Conservation (phyloP, 768 basidiomycete species). For the Cystobasidium tubakii region DNA sequence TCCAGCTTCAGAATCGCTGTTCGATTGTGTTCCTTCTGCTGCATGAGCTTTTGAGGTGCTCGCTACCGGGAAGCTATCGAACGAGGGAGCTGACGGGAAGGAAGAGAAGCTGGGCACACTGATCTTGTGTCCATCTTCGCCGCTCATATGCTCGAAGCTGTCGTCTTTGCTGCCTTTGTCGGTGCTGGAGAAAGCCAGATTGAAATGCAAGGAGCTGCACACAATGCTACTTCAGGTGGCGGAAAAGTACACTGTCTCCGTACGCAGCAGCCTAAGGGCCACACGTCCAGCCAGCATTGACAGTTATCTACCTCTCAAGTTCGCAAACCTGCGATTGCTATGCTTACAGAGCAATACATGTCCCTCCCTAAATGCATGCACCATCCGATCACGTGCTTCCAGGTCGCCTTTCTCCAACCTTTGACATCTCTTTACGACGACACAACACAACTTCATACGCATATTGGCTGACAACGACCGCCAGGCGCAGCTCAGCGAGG, state of each 20-base stretch:
- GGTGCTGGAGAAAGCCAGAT: background rate
- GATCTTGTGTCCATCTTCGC: background rate
- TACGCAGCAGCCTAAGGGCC: too few relatives aligned
- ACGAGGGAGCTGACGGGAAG: constrained; percentile 15
- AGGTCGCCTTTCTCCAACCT: background rate
- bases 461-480: background rate
- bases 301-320: too few relatives aligned
- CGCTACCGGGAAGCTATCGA: constrained; percentile 28
- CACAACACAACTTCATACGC: background rate
- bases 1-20: constrained; percentile 1
- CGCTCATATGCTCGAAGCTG: background rate
- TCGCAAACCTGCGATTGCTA: too few relatives aligned
- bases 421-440: too few relatives aligned
- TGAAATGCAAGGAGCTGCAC: too few relatives aligned
- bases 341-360: too few relatives aligned
- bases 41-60: background rate
- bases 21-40: background rate
- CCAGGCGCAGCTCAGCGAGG: background rate
- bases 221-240: too few relatives aligned
- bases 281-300: too few relatives aligned
- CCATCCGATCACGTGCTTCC: background rate
- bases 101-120: constrained; percentile 28
- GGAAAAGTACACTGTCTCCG: too few relatives aligned
- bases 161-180: background rate
- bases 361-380: background rate